phyloP scores from a whole-genome alignment of 1,284 basidiomycete genomes.

The Fomitopsis pinicola region DNA sequence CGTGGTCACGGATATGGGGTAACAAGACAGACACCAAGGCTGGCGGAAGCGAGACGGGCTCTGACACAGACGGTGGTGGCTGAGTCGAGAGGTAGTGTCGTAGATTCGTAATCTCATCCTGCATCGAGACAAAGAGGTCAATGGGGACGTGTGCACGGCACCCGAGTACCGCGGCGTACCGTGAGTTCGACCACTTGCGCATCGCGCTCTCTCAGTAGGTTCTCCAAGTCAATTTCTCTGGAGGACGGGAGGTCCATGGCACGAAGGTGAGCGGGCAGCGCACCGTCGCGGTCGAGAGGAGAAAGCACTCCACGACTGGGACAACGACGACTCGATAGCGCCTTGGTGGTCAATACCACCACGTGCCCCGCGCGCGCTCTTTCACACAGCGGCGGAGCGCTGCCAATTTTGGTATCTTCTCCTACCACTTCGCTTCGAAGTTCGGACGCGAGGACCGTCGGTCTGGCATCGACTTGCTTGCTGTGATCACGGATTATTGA shows the following conservation, averaged over 20 bases:
- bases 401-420: neutral
- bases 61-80: constrained; percentile 50
- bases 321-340: constrained; percentile 21
- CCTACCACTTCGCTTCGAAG: neutral
- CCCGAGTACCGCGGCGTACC: constrained; percentile 38
- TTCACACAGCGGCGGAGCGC: neutral
- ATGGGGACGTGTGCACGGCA: constrained; percentile 8
- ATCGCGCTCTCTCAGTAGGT: constrained; percentile 66
- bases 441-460: neutral
- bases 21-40: constrained; percentile 61
- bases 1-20: constrained; percentile 51
- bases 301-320: constrained; percentile 14
- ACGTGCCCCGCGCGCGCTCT: constrained; percentile 23
- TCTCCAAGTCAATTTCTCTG: constrained; percentile 75
- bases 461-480: neutral
- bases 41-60: constrained; percentile 63
- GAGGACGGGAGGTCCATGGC: constrained; percentile 65
- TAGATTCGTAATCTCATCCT: constrained; percentile 69
- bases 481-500: no score
- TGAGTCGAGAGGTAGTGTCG: constrained; percentile 59
- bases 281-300: constrained; percentile 19
- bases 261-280: constrained; percentile 13
- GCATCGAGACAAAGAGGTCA: constrained; percentile 13
- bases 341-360: constrained; percentile 17
- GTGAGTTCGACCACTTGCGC: constrained; percentile 63